These are phyloP conservation scores for Calonectria pseudoturangicola DNA, from an alignment of 2,329 filamentous ascomycete species.

Conservation along the genomic window DNA sequence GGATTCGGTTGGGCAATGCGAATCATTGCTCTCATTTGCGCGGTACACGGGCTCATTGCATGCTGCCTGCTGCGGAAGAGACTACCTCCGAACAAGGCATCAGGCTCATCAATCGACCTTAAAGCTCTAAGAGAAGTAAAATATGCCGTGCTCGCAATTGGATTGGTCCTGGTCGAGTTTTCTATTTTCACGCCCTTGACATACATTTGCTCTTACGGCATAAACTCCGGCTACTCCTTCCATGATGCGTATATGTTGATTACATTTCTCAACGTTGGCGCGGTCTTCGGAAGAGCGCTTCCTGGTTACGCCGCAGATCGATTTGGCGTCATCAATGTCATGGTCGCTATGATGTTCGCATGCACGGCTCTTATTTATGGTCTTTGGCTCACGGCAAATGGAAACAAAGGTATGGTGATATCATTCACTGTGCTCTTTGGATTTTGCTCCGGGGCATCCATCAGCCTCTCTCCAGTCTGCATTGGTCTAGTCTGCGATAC, in stretches of 20 bases:
- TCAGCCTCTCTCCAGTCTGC: slow-evolving; percentile 40
- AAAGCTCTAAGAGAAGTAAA: slow-evolving; percentile 69
- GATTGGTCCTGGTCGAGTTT: slow-evolving; percentile 71
- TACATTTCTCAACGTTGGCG: slow-evolving; percentile 31
- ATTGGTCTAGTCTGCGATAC: slow-evolving; percentile 39
- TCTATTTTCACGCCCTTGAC: slow-evolving; percentile 36
- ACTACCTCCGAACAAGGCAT: slow-evolving; percentile 67
- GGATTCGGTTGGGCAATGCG: slow-evolving; percentile 58
- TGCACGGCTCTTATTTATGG: slow-evolving; percentile 36
- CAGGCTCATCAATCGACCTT: slow-evolving; percentile 68
- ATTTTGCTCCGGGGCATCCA: slow-evolving; percentile 33
- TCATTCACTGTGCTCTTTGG: slow-evolving; percentile 32
- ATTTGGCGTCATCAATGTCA: slow-evolving; percentile 35
- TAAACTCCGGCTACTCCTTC: neutral
- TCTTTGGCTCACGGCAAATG: slow-evolving; percentile 35
- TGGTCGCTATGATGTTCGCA: slow-evolving; percentile 20
- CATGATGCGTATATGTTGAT: slow-evolving; percentile 32
- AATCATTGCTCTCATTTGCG: slow-evolving; percentile 55
- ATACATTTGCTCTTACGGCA: slow-evolving; percentile 27
- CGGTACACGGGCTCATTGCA: slow-evolving; percentile 54
- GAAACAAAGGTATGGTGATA: neutral
- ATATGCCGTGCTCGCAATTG: slow-evolving; percentile 67
- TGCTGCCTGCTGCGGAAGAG: slow-evolving; percentile 62
- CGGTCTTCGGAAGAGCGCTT: slow-evolving; percentile 22
- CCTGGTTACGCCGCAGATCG: slow-evolving; percentile 36